Evolutionary conservation across 2,329 filamentous ascomycete species (phyloP).

Genomic region (Lachnellula hyalina): DNA sequence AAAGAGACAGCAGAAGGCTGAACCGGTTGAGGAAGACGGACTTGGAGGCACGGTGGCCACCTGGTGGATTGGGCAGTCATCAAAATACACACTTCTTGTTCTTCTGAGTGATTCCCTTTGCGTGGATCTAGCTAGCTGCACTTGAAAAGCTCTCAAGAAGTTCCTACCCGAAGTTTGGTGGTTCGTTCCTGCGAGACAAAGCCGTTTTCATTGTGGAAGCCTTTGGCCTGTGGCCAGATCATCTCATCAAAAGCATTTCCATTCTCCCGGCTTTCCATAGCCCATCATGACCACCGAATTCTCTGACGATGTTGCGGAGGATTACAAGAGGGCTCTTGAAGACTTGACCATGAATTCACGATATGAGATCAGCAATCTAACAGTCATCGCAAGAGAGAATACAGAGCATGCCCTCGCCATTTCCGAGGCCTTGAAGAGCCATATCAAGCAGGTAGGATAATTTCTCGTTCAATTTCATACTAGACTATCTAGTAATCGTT

Average conservation of each 20-base stretch:
- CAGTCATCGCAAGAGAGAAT: slow-evolving; percentile 94
- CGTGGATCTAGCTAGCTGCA: slow-evolving; percentile 34
- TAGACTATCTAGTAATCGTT: slow-evolving; percentile 15
- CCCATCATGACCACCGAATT: slow-evolving; percentile 57
- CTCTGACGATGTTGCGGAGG: slow-evolving; percentile 82
- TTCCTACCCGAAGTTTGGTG: slow-evolving; percentile 19
- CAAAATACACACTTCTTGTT: slow-evolving; percentile 35
- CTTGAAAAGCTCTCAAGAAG: slow-evolving; percentile 27
- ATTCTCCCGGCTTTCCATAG: slow-evolving; percentile 22
- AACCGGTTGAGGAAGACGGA: slow-evolving; percentile 16
- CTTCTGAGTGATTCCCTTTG: slow-evolving; percentile 32
- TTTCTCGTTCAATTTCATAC: slow-evolving; percentile 24
- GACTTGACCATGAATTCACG: slow-evolving; percentile 87
- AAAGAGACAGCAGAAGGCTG: slow-evolving; percentile 16
- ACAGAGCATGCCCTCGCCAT: slow-evolving; percentile 94
- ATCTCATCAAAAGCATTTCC: slow-evolving; percentile 18
- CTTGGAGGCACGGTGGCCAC: slow-evolving; percentile 18
- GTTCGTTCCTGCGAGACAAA: slow-evolving; percentile 20
- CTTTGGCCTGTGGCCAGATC: slow-evolving; percentile 17
- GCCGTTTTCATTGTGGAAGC: slow-evolving; percentile 23
- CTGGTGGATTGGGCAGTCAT: slow-evolving; percentile 28
- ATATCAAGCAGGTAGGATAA: slow-evolving; percentile 83
- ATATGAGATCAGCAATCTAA: slow-evolving; percentile 95
- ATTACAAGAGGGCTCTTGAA: slow-evolving; percentile 89
- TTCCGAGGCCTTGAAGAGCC: slow-evolving; percentile 81